Base-by-base conservation (phyloP, 179 eudicot species). In the Beta lomatogona region DNA sequence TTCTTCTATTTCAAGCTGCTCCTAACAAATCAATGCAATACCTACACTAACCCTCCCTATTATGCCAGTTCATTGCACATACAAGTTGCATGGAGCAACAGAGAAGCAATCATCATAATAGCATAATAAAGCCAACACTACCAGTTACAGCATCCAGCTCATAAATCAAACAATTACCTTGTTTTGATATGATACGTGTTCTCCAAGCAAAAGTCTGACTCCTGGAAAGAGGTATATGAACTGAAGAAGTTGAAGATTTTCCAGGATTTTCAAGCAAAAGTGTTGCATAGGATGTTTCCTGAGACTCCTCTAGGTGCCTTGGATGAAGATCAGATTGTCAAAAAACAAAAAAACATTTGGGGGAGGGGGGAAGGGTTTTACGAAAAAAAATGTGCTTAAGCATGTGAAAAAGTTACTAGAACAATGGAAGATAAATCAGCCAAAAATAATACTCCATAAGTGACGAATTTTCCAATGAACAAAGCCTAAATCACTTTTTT, bases 131-230 rank as follows among this genome's bases (percentile, higher is more conserved):
- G 65, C 52, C 7, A 48, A 16, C 50, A 45, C 75, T 50, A 72
- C 16, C 22, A 65, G 58, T 25, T 1, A 13, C 22, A 54, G 16
- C 45, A 41, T n/a, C 41, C 44, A 21, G 67, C 22, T 31, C 66
- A 55, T 6, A 68, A 11, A 74, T 75, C 59, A 58, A 69, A 70
- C 63, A 48, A 78, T 78, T 72, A 97, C 99, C 97, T 89, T 83
- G 90, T 71, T 75, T 76, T 75, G 97, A 95, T 66, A 83, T 82
- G 69, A 95, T 88, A 77, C 98, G 94, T 58, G 98, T 88, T 86
- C 98, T 93, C 98, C 98, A 95, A 84, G 99, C 94, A 90, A 91
- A 89, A 69, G 89, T 76, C 84, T 82, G 89, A 80, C 92, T 86
- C 86, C 90, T 83, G 52, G 88, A 79, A 59, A 94, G 91, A 73